phyloP scores from a whole-genome alignment of 768 basidiomycete genomes.

The Pulveroboletus sp. region DNA sequence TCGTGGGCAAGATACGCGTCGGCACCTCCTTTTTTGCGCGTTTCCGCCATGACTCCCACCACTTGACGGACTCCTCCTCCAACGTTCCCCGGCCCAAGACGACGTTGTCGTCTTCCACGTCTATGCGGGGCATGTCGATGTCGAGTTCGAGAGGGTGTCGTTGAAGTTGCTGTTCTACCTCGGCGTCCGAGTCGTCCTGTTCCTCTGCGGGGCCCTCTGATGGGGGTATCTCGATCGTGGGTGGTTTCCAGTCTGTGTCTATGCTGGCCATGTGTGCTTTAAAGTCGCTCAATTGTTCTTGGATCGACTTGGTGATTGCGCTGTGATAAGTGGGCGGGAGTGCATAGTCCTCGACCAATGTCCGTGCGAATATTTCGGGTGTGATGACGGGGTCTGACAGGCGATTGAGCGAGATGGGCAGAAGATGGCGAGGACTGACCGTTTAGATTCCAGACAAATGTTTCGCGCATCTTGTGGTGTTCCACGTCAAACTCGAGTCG shows the following conservation, averaged over 20 bases:
- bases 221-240: constrained; percentile 19
- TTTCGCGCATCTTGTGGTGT: constrained; percentile 90
- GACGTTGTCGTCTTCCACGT: constrained; percentile 22
- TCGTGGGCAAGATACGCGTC: constrained; percentile 26
- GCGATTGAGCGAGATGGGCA: not conserved
- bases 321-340: constrained; percentile 63
- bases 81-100: constrained; percentile 39
- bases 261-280: constrained; percentile 61
- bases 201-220: constrained; percentile 27
- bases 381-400: constrained; percentile 80
- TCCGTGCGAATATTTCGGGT: constrained; percentile 87
- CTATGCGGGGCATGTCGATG: constrained; percentile 21
- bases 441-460: constrained; percentile 95
- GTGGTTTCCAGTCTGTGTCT: constrained; percentile 41
- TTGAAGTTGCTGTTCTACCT: constrained; percentile 17
- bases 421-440: constrained; percentile 49
- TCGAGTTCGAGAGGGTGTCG: constrained; percentile 13
- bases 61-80: constrained; percentile 48
- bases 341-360: constrained; percentile 86
- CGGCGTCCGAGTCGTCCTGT: constrained; percentile 28
- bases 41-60: constrained; percentile 77
- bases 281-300: constrained; percentile 84
- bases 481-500: constrained; percentile 97
- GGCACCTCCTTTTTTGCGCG: constrained; percentile 35
- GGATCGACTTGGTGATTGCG: constrained; percentile 77